Evolutionary conservation across 257 asterid genomes (phyloP), one percentile per base, ranked within the genome.

Genomic region (Prunella vulgaris): DNA sequence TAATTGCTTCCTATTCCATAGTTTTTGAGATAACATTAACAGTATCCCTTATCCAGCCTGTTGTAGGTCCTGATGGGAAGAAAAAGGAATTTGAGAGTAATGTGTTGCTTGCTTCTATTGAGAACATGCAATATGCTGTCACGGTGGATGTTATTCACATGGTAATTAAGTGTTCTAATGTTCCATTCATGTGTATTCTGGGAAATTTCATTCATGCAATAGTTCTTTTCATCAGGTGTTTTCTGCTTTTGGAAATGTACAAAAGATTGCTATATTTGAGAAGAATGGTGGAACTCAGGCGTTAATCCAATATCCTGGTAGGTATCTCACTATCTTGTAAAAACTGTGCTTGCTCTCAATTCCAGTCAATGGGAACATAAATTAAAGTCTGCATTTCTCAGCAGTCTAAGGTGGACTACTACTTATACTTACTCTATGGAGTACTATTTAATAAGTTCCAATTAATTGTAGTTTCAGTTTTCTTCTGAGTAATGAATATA

Each of bases 211-310:
- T 37, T 60, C 8, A 54, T 69, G 69, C 60, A 60, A 35, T 48
- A 21, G 24, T 21, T 49, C 40, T 64, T 64, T 81, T 70, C 21
- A 59, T 68, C 74, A 90, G 96, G 97, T 90, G 57, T 85, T 90
- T 76, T 88, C 97, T 71, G 78, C 94, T 37, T 86, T 76, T 75
- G 96, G 96, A 59, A 74, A 88, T 14, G 90, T 90, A 60, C 97
- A 88, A 69, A 90, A 90, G 87, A 88, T 90, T 51, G 94, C 93
- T 69, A 90, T 90, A 60, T 90, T 90, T 78, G 97, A 90, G 81
- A 88, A 90, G 88, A 88, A 84, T 76, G 96, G 94, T 74, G 96
- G 85, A 71, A 90, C 96, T 46, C 97, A 88, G 82, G 96, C 92
- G 48, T 75, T 90, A 60, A 66, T 88, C 60, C 96, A 90, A 69